A percentile compares a stretch with the other conserved stretches of the same genome.
phyloP scores from a whole-genome alignment of 495 filamentous ascomycete species.

The Parathielavia appendiculata region DNA sequence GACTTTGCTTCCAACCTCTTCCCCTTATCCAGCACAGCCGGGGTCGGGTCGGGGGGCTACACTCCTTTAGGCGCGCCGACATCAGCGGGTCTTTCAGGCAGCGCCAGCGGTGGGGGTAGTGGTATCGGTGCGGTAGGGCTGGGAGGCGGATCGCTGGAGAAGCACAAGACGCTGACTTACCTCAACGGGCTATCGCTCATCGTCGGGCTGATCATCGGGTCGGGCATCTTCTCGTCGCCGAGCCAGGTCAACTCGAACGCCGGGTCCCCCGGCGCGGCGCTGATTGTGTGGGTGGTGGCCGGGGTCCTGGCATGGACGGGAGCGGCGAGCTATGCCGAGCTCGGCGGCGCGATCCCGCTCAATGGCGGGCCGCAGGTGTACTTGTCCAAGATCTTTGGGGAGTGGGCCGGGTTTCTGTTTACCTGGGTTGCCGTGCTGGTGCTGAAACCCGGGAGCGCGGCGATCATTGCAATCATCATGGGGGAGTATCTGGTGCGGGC shows the following conservation, averaged over 20 bases:
- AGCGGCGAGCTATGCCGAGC: constrained; percentile 90
- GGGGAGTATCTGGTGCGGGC: constrained; percentile 93
- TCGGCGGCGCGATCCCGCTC: constrained; percentile 90
- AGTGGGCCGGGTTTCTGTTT: constrained; percentile 85
- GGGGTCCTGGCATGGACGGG: constrained; percentile 94
- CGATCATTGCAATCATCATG: constrained; percentile 96
- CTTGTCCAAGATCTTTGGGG: constrained; percentile 91
- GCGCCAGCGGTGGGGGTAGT: constrained; percentile 5
- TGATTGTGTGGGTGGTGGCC: constrained; percentile 87
- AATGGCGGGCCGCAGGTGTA: constrained; percentile 95
- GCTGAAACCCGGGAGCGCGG: constrained; percentile 84
- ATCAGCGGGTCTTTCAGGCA: constrained; percentile 41
- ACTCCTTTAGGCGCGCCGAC: constrained; percentile 73
- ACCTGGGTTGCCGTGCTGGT: constrained; percentile 95
- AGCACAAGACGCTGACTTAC: constrained; percentile 92
- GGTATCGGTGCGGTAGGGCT: constrained; percentile 26
- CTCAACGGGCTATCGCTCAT: constrained; percentile 88
- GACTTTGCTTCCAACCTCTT: constrained; percentile 90
- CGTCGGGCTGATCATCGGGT: constrained; percentile 92
- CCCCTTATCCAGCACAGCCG: constrained; percentile 74
- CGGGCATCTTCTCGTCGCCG: constrained; percentile 92
- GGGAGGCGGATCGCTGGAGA: constrained; percentile 66
- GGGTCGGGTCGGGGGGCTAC: constrained; percentile 48
- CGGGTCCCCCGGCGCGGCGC: constrained; percentile 83
- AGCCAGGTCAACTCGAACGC: constrained; percentile 90